Conservation (phyloP, 1,139 yeast genomes). For the Taphrina betulina region DNA sequence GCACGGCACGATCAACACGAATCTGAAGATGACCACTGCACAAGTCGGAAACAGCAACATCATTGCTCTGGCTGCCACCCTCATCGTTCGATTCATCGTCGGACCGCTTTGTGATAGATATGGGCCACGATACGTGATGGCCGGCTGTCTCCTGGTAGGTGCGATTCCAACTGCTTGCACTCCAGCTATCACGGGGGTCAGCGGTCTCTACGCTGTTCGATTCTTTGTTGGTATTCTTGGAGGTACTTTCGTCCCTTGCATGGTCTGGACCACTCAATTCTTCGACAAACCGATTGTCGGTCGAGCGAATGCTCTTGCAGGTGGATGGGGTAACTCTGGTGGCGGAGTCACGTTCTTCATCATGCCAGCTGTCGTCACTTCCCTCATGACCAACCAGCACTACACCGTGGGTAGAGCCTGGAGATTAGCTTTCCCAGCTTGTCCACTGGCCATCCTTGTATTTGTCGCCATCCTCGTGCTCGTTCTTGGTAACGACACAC, state of each 20-base stretch:
- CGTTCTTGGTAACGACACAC: conserved; percentile 44
- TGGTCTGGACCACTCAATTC: conserved; percentile 44
- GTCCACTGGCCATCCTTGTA: conserved; percentile 43
- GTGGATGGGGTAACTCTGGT: conserved; percentile 47
- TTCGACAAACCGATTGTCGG: conserved; percentile 45
- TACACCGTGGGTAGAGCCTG: conserved; percentile 42
- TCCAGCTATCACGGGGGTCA: conserved; percentile 41
- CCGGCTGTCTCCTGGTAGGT: conserved; percentile 41
- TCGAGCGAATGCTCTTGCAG: conserved; percentile 45
- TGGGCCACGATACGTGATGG: conserved; percentile 45
- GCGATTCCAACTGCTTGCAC: conserved; percentile 45
- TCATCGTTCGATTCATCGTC: conserved; percentile 42
- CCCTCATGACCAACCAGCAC: conserved; percentile 39
- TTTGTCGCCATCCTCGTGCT: conserved; percentile 41
- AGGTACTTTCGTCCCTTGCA: conserved; percentile 45
- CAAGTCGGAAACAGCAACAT: conserved; percentile 45
- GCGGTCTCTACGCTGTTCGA: conserved; percentile 43
- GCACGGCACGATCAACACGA: conserved; percentile 40
- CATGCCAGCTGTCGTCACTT: conserved; percentile 44
- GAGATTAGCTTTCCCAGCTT: conserved; percentile 44
- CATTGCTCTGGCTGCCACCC: conserved; percentile 44
- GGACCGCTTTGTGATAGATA: conserved; percentile 45
- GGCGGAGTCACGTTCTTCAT: conserved; percentile 47
- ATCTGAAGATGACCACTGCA: conserved; percentile 41
- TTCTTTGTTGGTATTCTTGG: conserved; percentile 45